Percentiles rank a stretch among this genome's conserved stretches.
Conservation (phyloP, 2,329 filamentous ascomycete genomes). For the Dactylonectria estremocensis region DNA sequence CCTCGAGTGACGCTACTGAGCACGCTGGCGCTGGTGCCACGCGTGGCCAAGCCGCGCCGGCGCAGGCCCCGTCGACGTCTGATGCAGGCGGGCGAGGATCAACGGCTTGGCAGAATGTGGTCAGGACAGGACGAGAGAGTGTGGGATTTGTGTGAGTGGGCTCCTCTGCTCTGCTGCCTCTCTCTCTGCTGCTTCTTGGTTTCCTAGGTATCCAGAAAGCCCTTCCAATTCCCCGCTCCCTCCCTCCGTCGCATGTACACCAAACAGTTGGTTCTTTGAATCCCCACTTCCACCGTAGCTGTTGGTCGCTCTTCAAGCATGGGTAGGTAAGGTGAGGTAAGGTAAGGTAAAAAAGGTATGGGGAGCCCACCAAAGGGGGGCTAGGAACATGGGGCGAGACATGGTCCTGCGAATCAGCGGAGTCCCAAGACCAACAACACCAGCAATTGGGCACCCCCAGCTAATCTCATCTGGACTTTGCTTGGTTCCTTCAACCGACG, state of each 20-base stretch:
- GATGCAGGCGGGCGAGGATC: background rate
- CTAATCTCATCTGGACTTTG: background rate
- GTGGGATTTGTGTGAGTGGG: background rate
- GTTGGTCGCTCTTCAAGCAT: background rate
- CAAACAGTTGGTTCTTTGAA: too few relatives aligned
- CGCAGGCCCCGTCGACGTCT: background rate
- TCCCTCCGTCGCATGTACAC: background rate
- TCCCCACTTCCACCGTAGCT: background rate
- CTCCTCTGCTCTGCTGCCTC: background rate
- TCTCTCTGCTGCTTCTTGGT: background rate
- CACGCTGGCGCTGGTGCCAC: conserved; percentile 9
- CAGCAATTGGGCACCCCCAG: background rate
- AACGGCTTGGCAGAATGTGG: background rate
- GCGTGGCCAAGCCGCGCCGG: conserved; percentile 9
- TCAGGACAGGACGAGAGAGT: background rate
- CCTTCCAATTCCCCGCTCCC: background rate
- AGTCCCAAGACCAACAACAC: background rate
- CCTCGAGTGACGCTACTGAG: background rate
- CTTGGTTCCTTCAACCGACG: too few relatives aligned
- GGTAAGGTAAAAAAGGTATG: background rate
- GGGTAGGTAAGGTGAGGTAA: background rate
- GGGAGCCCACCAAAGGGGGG: conserved; percentile 2
- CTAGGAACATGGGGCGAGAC: background rate
- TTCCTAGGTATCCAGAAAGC: background rate
- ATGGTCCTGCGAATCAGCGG: conserved; percentile 19